phyloP scores from a whole-genome alignment of 176 grass and related monocot species.

The Paspalum notatum region DNA sequence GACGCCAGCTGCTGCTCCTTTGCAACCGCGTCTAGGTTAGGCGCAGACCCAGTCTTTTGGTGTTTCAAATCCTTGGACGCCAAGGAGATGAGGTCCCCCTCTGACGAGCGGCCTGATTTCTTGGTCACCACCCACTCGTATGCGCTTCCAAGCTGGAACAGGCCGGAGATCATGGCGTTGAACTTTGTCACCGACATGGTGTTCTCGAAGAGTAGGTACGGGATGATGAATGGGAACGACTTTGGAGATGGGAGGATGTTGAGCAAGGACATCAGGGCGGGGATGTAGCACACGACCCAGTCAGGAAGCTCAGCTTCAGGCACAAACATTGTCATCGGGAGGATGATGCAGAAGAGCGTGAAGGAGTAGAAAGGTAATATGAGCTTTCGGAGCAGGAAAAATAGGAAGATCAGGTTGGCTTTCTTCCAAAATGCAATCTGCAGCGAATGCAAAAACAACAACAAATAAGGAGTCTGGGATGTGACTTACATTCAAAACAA shows the following conservation, averaged over 20 bases:
- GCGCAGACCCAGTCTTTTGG: conserved; percentile 53
- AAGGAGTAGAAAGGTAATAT: conserved; percentile 99
- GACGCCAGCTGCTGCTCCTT: conserved; percentile 43
- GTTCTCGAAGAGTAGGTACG: conserved; percentile 97
- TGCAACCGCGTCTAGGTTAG: conserved; percentile 56
- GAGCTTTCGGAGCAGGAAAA: conserved; percentile 93
- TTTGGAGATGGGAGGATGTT: conserved; percentile 84
- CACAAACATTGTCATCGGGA: conserved; percentile 99
- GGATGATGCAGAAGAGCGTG: conserved; percentile 98
- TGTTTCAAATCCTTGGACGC: conserved; percentile 52
- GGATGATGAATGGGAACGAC: conserved; percentile 95
- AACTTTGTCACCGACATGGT: conserved; percentile 99
- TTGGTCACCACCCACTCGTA: conserved; percentile 99
- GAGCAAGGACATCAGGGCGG: conserved; percentile 78
- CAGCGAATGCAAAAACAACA: conserved; percentile 30
- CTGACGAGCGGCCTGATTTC: conserved; percentile 88
- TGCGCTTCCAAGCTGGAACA: conserved; percentile 92
- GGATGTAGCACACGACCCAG: conserved; percentile 97
- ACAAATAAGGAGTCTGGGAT: neutral
- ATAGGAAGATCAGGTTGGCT: conserved; percentile 93
- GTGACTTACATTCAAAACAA: neutral
- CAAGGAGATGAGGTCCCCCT: conserved; percentile 78
- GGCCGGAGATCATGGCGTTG: conserved; percentile 95
- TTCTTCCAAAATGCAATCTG: conserved; percentile 96
- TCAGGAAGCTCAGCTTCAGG: conserved; percentile 93